A percentile compares a stretch with the other conserved stretches of the same genome.
phyloP scores from a whole-genome alignment of 1,139 yeast species.

The Pneumocystis jirovecii region DNA sequence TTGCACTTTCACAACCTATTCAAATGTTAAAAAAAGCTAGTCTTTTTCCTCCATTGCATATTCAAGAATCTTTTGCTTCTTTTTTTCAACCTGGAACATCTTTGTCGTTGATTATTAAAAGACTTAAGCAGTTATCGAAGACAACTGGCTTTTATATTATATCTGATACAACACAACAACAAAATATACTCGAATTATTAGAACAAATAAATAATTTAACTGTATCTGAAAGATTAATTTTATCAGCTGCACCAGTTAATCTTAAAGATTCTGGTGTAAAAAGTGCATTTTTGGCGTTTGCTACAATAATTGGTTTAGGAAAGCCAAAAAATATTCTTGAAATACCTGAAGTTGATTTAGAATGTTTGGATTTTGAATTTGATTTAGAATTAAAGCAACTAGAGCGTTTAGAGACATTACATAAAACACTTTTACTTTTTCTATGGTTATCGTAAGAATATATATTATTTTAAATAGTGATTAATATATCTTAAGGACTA shows the following conservation, averaged over 20 bases:
- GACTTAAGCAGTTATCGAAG: slow-evolving; percentile 33
- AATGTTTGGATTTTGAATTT: slow-evolving; percentile 20
- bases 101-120: slow-evolving; percentile 32
- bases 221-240: slow-evolving; percentile 39
- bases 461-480: background rate
- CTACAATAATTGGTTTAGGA: slow-evolving; percentile 14
- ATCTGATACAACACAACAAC: slow-evolving; percentile 33
- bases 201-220: slow-evolving; percentile 26
- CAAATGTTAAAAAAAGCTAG: slow-evolving; percentile 39
- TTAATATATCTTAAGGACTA: background rate
- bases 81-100: slow-evolving; percentile 38
- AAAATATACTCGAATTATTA: slow-evolving; percentile 34
- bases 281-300: slow-evolving; percentile 11
- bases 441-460: slow-evolving; percentile 61
- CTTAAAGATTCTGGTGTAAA: slow-evolving; percentile 8
- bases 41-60: slow-evolving; percentile 54
- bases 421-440: slow-evolving; percentile 51
- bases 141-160: slow-evolving; percentile 26
- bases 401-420: slow-evolving; percentile 49
- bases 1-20: slow-evolving; percentile 35
- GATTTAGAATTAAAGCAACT: slow-evolving; percentile 21
- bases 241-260: slow-evolving; percentile 35
- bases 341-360: slow-evolving; percentile 12
- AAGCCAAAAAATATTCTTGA: slow-evolving; percentile 13
- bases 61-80: slow-evolving; percentile 41